Base-by-base conservation (phyloP, 2,329 filamentous ascomycete species). In the Aspergillus sp. region DNA sequence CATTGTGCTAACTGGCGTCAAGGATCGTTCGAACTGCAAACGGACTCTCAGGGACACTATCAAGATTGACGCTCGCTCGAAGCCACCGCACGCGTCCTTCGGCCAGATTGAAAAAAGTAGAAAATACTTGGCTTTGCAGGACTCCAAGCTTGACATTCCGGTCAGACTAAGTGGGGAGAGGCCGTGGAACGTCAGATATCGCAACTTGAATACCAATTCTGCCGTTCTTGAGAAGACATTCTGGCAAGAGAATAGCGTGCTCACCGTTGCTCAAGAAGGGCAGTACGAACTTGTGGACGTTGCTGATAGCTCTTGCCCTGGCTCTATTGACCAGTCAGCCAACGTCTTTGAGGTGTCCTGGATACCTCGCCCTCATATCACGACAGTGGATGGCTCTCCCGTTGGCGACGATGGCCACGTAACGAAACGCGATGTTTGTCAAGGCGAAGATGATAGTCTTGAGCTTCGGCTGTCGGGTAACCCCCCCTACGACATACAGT, bases 361-460 rank as follows among this genome's bases (percentile, higher is more conserved):
- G 92, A 91, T 95, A 68, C 85, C 91, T 36, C 87, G 93, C 50
- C 96, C 95, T 1, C 81, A 87, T 5, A 84, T 89, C 61, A 86
- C 85, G n/a, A 81, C 87, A 4, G 85, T 87, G 50, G 76, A 78
- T 61, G 73, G 72, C 6, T 68, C 66, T 23, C 65, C 69, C 30
- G 82, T 91, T 50, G 80, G 80, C 10, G 76, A 82, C 38, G 80
- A 81, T 15, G 80, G 79, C 8, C 82, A 82, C 36, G 90, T 89
- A 72, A 74, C 88, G 67, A 96, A 96, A 76, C 85, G 88, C 45
- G 89, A 93, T 62, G 89, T 99, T 30, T 99, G 95, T 72, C 93
- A 99, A 79, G 94, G 94, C 30, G 94, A 98, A 63, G 90, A 97
- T 70, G 94, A 97, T 74, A 87, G 88, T 3, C 88, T 97, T 58